Conservation (phyloP, 2,329 filamentous ascomycete species). For the Phialophora tarda region DNA sequence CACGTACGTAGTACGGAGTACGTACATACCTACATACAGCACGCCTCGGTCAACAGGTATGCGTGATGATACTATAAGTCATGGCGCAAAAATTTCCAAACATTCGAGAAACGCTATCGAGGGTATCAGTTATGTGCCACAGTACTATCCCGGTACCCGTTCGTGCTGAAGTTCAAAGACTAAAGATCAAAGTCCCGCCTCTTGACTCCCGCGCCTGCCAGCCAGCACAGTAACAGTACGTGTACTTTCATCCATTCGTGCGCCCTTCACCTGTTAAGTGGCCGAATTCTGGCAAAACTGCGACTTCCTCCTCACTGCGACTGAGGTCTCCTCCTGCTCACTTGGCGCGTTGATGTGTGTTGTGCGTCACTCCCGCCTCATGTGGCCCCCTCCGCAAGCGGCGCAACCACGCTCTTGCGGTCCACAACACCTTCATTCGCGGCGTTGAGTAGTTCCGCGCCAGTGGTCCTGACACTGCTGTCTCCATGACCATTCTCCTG, state of each 20-base stretch:
- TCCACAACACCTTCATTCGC: slow-evolving; percentile 20
- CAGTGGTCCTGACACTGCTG: slow-evolving; percentile 15
- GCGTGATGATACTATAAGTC: background rate
- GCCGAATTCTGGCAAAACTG: background rate
- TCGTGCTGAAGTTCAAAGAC: background rate
- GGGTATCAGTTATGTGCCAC: background rate
- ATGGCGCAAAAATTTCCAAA: background rate
- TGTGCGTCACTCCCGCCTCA: background rate
- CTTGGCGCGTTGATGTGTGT: background rate
- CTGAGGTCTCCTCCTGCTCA: background rate
- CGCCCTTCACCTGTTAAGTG: background rate
- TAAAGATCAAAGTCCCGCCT: background rate
- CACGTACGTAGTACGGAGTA: too few relatives aligned
- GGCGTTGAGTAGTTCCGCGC: slow-evolving; percentile 29
- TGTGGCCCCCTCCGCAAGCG: background rate
- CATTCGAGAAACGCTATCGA: background rate
- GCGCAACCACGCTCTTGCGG: slow-evolving; percentile 11
- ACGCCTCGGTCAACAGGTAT: too few relatives aligned
- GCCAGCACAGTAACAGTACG: background rate
- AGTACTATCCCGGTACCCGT: background rate
- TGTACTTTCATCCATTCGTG: background rate
- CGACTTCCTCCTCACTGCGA: background rate
- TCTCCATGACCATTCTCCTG: slow-evolving; percentile 21
- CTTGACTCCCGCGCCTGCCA: background rate
- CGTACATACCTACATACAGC: too few relatives aligned